A percentile compares a stretch with the other conserved stretches of the same genome.
These are phyloP conservation scores for Zymoseptoria passerinii DNA, from an alignment of 2,329 filamentous ascomycete species.

Conservation along the genomic window DNA sequence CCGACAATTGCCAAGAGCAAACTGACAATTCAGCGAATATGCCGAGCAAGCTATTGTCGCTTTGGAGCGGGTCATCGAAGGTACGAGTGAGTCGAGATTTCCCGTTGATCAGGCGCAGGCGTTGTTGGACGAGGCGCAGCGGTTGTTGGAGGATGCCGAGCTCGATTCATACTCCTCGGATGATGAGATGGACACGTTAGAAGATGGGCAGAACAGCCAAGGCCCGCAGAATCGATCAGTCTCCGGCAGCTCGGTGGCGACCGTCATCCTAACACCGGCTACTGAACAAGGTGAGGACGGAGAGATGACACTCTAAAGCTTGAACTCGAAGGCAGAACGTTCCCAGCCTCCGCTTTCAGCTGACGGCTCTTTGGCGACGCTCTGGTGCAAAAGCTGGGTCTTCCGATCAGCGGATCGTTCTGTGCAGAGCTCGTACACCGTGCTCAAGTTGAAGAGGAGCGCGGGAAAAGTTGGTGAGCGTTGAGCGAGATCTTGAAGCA, in stretches of 20 bases:
- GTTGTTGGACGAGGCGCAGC: neutral
- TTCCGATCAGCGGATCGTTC: slow-evolving; percentile 67
- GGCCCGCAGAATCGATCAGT: neutral
- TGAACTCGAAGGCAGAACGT: slow-evolving; percentile 24
- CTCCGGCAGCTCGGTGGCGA: neutral
- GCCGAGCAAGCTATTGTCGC: neutral
- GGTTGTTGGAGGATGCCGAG: neutral
- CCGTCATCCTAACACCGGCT: neutral
- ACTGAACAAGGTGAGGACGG: neutral
- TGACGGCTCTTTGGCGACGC: slow-evolving; percentile 14
- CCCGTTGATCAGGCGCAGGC: neutral
- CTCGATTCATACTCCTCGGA: neutral
- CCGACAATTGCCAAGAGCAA: neutral
- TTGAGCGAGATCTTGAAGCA: slow-evolving; percentile 60
- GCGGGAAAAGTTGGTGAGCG: slow-evolving; percentile 62
- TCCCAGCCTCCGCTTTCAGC: slow-evolving; percentile 26
- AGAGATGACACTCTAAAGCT: slow-evolving; percentile 16
- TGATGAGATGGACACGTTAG: neutral
- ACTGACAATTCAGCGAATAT: neutral
- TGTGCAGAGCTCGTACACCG: slow-evolving; percentile 84
- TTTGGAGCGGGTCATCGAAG: neutral
- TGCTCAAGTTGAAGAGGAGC: slow-evolving; percentile 80
- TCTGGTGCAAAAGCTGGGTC: slow-evolving; percentile 49
- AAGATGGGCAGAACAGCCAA: neutral
- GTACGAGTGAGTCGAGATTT: neutral